A percentile compares a stretch with the other conserved stretches of the same genome.
phyloP scores from a whole-genome alignment of 129 eudicot genomes.

The Chrysanthemum lavandulifolium region DNA sequence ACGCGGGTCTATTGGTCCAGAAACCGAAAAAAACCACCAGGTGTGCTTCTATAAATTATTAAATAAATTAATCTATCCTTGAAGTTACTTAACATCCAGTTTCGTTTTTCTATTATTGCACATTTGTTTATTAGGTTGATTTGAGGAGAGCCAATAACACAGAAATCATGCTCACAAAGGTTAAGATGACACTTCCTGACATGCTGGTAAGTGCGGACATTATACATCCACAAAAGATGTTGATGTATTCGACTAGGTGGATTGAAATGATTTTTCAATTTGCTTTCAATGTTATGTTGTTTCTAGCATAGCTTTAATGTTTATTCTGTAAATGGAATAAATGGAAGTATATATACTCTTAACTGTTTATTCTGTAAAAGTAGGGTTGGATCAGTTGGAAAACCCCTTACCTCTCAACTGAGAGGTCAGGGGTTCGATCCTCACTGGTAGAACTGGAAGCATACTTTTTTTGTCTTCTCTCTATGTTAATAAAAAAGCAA shows the following conservation, averaged over 20 bases:
- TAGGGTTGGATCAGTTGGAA: no score
- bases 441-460: no score
- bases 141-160: slow-evolving; percentile 17
- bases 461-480: no score
- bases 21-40: slow-evolving; percentile 17
- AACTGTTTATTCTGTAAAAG: no score
- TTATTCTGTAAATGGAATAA: background rate
- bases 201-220: slow-evolving; percentile 71
- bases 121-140: slow-evolving; percentile 8
- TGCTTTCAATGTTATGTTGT: no score
- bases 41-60: slow-evolving; percentile 1
- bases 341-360: slow-evolving; percentile 2
- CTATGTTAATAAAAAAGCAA: slow-evolving; percentile 14
- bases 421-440: no score
- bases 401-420: no score
- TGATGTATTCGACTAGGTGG: background rate
- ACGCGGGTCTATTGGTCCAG: background rate
- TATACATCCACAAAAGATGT: slow-evolving; percentile 7
- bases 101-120: background rate
- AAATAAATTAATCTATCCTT: background rate
- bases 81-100: no score
- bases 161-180: background rate
- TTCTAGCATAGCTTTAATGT: no score
- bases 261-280: no score
- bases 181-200: no score